Percentiles rank a stretch among this genome's conserved stretches.
Conservation (phyloP, 805 yeast species). For the Metschnikowia reukaufii region DNA sequence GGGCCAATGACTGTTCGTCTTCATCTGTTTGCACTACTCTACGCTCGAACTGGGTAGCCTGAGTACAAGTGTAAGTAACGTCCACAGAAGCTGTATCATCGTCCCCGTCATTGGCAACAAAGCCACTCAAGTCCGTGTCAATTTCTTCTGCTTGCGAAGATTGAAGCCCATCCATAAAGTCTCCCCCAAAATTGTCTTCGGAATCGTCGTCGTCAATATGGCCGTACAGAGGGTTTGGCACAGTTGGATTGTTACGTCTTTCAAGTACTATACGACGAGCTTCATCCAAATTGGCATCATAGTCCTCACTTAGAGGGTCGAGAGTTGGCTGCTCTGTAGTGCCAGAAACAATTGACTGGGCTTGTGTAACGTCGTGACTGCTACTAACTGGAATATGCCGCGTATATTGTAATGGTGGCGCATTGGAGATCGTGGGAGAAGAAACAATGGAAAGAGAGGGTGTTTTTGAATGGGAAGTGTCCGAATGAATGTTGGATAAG, state of each 20-base stretch:
- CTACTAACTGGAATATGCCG: background rate
- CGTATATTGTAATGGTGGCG: background rate
- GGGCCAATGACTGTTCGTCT: slow-evolving; percentile 11
- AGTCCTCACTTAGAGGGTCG: slow-evolving; percentile 1
- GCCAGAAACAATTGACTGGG: background rate
- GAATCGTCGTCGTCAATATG: slow-evolving; percentile 13
- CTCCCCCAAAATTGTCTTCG: slow-evolving; percentile 22
- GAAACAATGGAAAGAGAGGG: slow-evolving; percentile 9
- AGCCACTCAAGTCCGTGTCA: slow-evolving; percentile 21
- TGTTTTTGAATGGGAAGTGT: slow-evolving; percentile 4
- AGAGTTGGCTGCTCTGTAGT: slow-evolving; percentile 2
- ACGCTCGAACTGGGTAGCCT: slow-evolving; percentile 13
- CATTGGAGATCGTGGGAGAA: slow-evolving; percentile 1
- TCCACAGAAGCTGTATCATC: slow-evolving; percentile 18
- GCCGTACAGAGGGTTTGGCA: background rate
- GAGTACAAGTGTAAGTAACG: slow-evolving; percentile 14
- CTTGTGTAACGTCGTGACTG: background rate
- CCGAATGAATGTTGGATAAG: slow-evolving; percentile 12
- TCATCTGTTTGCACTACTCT: slow-evolving; percentile 11
- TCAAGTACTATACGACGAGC: slow-evolving; percentile 21
- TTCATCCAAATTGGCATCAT: slow-evolving; percentile 18
- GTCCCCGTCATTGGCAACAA: slow-evolving; percentile 18
- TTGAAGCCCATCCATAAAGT: slow-evolving; percentile 19
- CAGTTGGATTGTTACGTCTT: slow-evolving; percentile 3
- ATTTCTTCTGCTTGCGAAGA: slow-evolving; percentile 18